phyloP scores from a whole-genome alignment of 2,329 filamentous ascomycete species.

The Annulohypoxylon truncatum region DNA sequence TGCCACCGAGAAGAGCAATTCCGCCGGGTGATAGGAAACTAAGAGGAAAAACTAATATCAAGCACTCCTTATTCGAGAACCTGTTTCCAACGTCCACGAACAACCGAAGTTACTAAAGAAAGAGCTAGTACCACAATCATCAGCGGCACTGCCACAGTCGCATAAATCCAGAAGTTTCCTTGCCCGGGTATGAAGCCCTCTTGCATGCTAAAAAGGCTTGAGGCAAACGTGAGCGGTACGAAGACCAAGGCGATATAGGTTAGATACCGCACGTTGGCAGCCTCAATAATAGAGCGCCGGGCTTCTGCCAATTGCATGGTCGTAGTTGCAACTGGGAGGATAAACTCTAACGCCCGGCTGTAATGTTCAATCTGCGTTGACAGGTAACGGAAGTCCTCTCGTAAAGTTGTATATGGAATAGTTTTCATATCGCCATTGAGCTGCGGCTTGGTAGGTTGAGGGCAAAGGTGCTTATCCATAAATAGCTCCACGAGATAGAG shows the following conservation, averaged over 20 bases:
- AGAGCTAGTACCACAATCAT: background rate
- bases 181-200: background rate
- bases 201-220: background rate
- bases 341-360: background rate
- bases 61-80: background rate
- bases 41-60: too few species aligned
- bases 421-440: too few species aligned
- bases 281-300: background rate
- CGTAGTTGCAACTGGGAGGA: background rate
- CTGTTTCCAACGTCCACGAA: background rate
- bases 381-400: too few species aligned
- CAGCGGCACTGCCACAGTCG: background rate
- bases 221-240: background rate
- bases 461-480: too few species aligned
- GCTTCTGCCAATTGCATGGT: background rate
- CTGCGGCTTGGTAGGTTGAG: too few species aligned
- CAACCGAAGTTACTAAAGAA: background rate
- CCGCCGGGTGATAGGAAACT: too few species aligned
- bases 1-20: too few species aligned
- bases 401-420: too few species aligned
- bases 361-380: background rate
- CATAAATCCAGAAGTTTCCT: background rate
- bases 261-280: background rate
- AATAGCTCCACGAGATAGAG: too few species aligned
- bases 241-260: background rate